A percentile compares a stretch with the other conserved stretches of the same genome.
These are phyloP conservation scores for Elsinoe fawcettii DNA, from an alignment of 2,329 filamentous ascomycete species.

Conservation along the genomic window DNA sequence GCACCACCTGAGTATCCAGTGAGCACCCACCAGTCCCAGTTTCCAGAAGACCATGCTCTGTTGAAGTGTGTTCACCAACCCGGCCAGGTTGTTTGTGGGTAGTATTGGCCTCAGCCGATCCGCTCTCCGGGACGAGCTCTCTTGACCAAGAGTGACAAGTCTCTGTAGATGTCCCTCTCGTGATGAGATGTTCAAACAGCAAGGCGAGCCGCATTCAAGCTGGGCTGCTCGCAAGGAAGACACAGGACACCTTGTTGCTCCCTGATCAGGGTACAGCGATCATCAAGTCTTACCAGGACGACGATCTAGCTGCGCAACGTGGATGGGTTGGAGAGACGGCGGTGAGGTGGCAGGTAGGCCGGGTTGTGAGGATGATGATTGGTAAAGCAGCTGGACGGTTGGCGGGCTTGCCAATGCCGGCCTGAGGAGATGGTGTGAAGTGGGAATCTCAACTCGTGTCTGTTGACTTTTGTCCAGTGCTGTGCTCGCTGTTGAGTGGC, in stretches of 20 bases:
- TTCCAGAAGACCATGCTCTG: background rate
- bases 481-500: background rate
- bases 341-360: background rate
- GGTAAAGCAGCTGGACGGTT: background rate
- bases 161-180: constrained; percentile 8
- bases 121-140: background rate
- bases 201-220: background rate
- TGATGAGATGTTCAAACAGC: background rate
- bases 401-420: background rate
- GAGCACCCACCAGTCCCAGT: background rate
- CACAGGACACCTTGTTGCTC: constrained; percentile 7
- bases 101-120: background rate
- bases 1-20: background rate
- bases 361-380: background rate
- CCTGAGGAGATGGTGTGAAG: background rate
- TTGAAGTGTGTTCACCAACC: background rate
- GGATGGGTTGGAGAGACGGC: background rate
- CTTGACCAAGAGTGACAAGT: background rate
- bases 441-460: background rate
- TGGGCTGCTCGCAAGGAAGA: background rate
- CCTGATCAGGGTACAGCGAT: background rate
- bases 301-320: constrained; percentile 2
- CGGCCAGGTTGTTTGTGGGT: background rate
- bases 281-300: background rate
- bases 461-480: constrained; percentile 4